Percentiles rank a stretch among this genome's conserved stretches.
These are phyloP conservation scores for baker's yeast (Saccharomyces cerevisiae) DNA, from an alignment of 805 yeast genomes.

Conservation along the genomic window DNA sequence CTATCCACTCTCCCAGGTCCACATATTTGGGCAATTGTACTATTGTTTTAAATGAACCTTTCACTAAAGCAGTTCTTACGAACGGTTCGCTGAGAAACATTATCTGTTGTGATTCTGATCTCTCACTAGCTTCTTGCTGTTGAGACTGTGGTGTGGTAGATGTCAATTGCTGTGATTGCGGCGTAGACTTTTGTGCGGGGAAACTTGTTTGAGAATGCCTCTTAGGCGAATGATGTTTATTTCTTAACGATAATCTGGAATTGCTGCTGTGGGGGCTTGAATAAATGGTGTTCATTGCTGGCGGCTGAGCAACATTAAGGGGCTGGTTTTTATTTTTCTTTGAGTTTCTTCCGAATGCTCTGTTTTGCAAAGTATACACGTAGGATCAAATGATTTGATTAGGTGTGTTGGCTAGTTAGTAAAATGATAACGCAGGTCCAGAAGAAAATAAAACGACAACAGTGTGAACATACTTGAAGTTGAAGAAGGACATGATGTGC, in stretches of 20 bases:
- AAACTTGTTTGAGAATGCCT: conserved; percentile 20
- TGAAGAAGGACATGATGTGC: conserved; percentile 23
- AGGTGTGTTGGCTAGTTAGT: background rate
- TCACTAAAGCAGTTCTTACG: conserved; percentile 87
- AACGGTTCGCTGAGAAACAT: conserved; percentile 86
- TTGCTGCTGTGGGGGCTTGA: conserved; percentile 36
- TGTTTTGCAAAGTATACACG: conserved; percentile 11
- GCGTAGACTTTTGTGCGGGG: conserved; percentile 10
- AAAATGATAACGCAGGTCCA: background rate
- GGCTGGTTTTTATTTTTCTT: conserved; percentile 38
- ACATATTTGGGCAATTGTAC: conserved; percentile 93
- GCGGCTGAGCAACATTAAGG: conserved; percentile 7
- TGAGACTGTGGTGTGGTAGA: conserved; percentile 3
- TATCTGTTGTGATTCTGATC: conserved; percentile 23
- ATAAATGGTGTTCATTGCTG: conserved; percentile 22
- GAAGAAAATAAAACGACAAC: background rate
- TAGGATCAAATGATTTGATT: background rate
- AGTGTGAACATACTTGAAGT: conserved; percentile 21
- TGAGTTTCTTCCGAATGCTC: conserved; percentile 54
- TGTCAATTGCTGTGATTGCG: conserved; percentile 10
- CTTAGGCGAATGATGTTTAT: conserved; percentile 24
- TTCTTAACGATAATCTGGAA: conserved; percentile 41
- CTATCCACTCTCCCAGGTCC: conserved; percentile 92
- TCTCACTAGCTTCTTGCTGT: conserved; percentile 11
- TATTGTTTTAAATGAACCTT: conserved; percentile 92